Percentiles rank a stretch among this genome's conserved stretches.
Evolutionary conservation across 345 rosid species (phyloP).

Genomic region (Raphanus sativus): DNA sequence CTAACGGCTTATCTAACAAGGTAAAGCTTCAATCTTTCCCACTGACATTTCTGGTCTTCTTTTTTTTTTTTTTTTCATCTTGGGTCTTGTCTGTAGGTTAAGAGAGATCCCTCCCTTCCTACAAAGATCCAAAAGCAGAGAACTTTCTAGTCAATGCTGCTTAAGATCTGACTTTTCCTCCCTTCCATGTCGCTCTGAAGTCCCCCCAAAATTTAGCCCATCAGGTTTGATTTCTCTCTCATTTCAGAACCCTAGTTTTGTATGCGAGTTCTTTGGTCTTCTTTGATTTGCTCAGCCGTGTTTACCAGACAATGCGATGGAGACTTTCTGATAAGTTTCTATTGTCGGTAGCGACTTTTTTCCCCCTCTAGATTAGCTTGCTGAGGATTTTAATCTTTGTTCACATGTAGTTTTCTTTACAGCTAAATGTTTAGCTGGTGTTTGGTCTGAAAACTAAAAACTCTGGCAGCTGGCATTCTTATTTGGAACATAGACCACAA

Average conservation of each 20-base stretch:
- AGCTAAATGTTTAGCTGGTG: slow-evolving; percentile 30
- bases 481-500: slow-evolving; percentile 20
- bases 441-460: slow-evolving; percentile 17
- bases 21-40: slow-evolving; percentile 36
- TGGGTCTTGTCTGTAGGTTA: slow-evolving; percentile 22
- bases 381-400: neutral
- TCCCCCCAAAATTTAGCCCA: neutral
- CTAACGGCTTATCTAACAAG: slow-evolving; percentile 16
- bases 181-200: slow-evolving; percentile 36
- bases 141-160: slow-evolving; percentile 33
- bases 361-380: neutral
- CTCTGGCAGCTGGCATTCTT: too few relatives aligned
- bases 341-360: slow-evolving; percentile 25
- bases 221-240: slow-evolving; percentile 24
- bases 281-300: slow-evolving; percentile 2
- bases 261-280: neutral
- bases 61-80: slow-evolving; percentile 1
- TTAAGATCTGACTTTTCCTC: slow-evolving; percentile 32
- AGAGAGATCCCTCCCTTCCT: slow-evolving; percentile 13
- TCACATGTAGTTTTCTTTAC: slow-evolving; percentile 32
- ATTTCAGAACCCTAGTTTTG: slow-evolving; percentile 28
- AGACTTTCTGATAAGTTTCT: slow-evolving; percentile 19
- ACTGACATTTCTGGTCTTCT: slow-evolving; percentile 29
- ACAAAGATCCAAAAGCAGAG: slow-evolving; percentile 30
- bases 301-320: slow-evolving; percentile 22